These are phyloP conservation scores for Mikania micrantha DNA, from an alignment of 129 eudicot genomes.

Conservation along the genomic window DNA sequence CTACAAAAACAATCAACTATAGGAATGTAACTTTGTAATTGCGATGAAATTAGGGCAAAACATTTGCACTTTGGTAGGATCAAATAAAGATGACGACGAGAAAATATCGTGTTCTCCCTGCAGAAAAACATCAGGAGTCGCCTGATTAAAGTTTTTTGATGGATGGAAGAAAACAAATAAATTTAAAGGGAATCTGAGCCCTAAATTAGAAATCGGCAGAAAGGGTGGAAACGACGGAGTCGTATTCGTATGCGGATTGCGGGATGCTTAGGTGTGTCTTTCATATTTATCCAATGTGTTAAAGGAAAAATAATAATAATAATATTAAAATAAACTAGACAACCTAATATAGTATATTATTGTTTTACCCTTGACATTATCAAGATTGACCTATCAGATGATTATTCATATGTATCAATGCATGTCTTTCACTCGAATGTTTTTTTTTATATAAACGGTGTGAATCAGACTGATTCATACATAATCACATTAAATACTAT, in stretches of 20 bases:
- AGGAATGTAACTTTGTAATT: not conserved
- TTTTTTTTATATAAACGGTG: too few relatives aligned
- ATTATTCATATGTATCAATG: too few relatives aligned
- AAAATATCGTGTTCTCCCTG: constrained; percentile 42
- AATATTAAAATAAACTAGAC: too few relatives aligned
- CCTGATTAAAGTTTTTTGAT: constrained; percentile 44
- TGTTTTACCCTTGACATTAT: too few relatives aligned
- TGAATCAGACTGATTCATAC: too few relatives aligned
- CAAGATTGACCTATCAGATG: too few relatives aligned
- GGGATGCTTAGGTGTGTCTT: constrained; percentile 15
- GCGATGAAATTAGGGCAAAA: constrained; percentile 8
- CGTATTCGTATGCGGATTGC: constrained; percentile 16
- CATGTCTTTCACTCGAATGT: too few relatives aligned
- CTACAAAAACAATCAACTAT: not conserved
- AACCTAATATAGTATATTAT: too few relatives aligned
- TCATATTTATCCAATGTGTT: too few relatives aligned
- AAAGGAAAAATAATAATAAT: too few relatives aligned
- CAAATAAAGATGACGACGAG: constrained; percentile 36
- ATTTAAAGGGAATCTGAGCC: constrained; percentile 11
- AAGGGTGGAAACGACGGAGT: constrained; percentile 3
- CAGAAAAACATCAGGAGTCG: constrained; percentile 46
- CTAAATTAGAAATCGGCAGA: constrained; percentile 10
- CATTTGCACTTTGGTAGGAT: constrained; percentile 33
- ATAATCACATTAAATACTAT: too few relatives aligned
- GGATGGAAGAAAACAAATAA: not conserved